phyloP scores from a whole-genome alignment of 805 yeast species.

The Yamadazyma paraphyllophila region DNA sequence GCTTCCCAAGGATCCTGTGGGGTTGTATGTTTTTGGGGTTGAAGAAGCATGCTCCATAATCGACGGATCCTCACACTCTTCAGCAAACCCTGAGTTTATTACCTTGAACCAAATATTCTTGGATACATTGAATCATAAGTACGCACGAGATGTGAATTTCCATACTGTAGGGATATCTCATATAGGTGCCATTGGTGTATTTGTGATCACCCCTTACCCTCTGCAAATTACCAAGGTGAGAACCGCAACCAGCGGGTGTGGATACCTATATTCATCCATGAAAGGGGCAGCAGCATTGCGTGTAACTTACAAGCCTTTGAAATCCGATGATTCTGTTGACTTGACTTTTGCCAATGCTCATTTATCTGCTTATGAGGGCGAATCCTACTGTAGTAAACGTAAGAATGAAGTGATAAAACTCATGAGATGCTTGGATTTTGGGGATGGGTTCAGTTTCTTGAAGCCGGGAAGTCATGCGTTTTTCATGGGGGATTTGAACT shows the following conservation, averaged over 20 bases:
- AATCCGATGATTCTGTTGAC: conserved; percentile 23
- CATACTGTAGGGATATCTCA: conserved; percentile 43
- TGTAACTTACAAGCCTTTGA: conserved; percentile 31
- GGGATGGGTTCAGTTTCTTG: conserved; percentile 52
- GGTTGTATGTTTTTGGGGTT: conserved; percentile 59
- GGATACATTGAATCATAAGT: conserved; percentile 31
- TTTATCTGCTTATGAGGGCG: conserved; percentile 77
- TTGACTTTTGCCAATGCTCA: conserved; percentile 71
- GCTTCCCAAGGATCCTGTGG: conserved; percentile 35
- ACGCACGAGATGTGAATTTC: conserved; percentile 30
- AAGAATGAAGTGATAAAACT: conserved; percentile 51
- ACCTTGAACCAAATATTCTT: conserved; percentile 34
- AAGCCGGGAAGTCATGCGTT: conserved; percentile 60
- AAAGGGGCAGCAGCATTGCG: conserved; percentile 76
- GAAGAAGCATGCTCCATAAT: conserved; percentile 61
- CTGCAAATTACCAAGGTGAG: conserved; percentile 28
- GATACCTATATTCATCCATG: conserved; percentile 57
- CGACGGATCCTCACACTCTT: conserved; percentile 47
- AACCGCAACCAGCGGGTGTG: conserved; percentile 46
- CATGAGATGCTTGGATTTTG: conserved; percentile 54
- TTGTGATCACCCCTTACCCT: conserved; percentile 46
- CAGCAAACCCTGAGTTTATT: conserved; percentile 38
- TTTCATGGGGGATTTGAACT: conserved; percentile 84
- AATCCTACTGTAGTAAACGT: conserved; percentile 43
- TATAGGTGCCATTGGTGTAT: conserved; percentile 57